Conservation (phyloP, 2,329 filamentous ascomycete species). For the Knufia petricola region DNA sequence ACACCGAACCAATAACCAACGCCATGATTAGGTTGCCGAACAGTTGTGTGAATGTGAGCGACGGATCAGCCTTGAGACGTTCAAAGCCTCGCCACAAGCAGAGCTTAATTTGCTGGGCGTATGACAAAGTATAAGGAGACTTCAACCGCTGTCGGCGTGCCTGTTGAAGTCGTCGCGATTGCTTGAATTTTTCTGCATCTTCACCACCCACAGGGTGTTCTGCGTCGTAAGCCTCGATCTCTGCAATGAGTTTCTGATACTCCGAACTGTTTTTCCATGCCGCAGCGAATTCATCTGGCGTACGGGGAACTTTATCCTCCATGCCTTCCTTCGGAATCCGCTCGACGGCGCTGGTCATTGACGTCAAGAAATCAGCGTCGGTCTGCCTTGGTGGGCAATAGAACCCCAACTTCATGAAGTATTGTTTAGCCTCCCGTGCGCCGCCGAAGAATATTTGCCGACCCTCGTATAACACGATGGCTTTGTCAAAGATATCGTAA, state of each 20-base stretch:
- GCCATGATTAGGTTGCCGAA: conserved; percentile 49
- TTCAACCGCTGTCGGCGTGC: conserved; percentile 37
- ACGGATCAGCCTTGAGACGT: conserved; percentile 55
- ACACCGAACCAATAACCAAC: conserved; percentile 55
- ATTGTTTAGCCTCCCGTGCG: conserved; percentile 49
- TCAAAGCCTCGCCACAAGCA: conserved; percentile 54
- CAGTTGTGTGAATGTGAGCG: conserved; percentile 55
- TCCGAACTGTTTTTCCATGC: conserved; percentile 47
- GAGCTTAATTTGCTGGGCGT: conserved; percentile 46
- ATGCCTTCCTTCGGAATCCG: conserved; percentile 49
- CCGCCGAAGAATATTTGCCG: conserved; percentile 69
- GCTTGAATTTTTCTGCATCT: conserved; percentile 31
- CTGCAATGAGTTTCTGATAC: conserved; percentile 31
- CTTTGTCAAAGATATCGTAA: conserved; percentile 62
- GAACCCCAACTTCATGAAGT: conserved; percentile 63
- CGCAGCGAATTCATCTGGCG: conserved; percentile 57
- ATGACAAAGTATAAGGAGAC: conserved; percentile 49
- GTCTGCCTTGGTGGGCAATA: conserved; percentile 60
- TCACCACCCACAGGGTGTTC: conserved; percentile 36
- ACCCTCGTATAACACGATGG: conserved; percentile 64
- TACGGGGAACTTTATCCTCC: conserved; percentile 55
- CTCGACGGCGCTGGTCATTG: conserved; percentile 56
- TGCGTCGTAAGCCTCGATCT: conserved; percentile 37
- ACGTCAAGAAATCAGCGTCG: conserved; percentile 62
- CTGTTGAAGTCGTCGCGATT: conserved; percentile 36